A percentile compares a stretch with the other conserved stretches of the same genome.
These are phyloP conservation scores for Schizothecium vesticola DNA, from an alignment of 495 filamentous ascomycete species.

Conservation along the genomic window DNA sequence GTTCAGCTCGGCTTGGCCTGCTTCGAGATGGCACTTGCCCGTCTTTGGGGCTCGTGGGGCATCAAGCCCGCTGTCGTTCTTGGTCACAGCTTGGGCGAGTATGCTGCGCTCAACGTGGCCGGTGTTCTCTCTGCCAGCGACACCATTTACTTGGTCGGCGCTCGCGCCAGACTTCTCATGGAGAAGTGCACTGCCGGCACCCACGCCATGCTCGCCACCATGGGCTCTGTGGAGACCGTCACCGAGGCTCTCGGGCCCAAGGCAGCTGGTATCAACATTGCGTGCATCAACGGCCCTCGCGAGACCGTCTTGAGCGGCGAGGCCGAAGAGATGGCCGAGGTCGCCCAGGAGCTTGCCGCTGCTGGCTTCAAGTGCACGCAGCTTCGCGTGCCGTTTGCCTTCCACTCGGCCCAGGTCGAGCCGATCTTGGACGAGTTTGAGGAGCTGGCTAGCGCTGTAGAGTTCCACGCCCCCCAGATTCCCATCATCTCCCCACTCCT, in stretches of 20 bases:
- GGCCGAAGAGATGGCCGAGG: constrained; percentile 44
- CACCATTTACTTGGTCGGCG: constrained; percentile 74
- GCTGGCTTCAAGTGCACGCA: constrained; percentile 62
- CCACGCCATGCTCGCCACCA: constrained; percentile 63
- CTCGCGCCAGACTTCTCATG: constrained; percentile 69
- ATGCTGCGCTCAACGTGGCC: constrained; percentile 76
- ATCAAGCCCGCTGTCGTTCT: constrained; percentile 70
- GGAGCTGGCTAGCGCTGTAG: constrained; percentile 50
- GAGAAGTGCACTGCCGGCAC: constrained; percentile 64
- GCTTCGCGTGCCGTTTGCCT: constrained; percentile 70
- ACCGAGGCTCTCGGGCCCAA: constrained; percentile 36
- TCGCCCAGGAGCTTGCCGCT: constrained; percentile 53
- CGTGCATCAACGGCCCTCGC: constrained; percentile 57
- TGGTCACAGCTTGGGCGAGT: constrained; percentile 85
- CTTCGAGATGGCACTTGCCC: constrained; percentile 80
- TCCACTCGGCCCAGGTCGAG: constrained; percentile 79
- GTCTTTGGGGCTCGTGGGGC: constrained; percentile 75
- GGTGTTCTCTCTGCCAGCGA: constrained; percentile 76
- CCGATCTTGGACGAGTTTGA: constrained; percentile 65
- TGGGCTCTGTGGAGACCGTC: constrained; percentile 38
- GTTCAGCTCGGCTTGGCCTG: constrained; percentile 73
- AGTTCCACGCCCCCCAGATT: constrained; percentile 56
- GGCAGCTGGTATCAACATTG: constrained; percentile 35
- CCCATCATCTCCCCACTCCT: constrained; percentile 68
- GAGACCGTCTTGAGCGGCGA: constrained; percentile 60